A percentile compares a stretch with the other conserved stretches of the same genome.
Evolutionary conservation across 2,329 filamentous ascomycete genomes (phyloP).

Genomic region (Xylaria multiplex): DNA sequence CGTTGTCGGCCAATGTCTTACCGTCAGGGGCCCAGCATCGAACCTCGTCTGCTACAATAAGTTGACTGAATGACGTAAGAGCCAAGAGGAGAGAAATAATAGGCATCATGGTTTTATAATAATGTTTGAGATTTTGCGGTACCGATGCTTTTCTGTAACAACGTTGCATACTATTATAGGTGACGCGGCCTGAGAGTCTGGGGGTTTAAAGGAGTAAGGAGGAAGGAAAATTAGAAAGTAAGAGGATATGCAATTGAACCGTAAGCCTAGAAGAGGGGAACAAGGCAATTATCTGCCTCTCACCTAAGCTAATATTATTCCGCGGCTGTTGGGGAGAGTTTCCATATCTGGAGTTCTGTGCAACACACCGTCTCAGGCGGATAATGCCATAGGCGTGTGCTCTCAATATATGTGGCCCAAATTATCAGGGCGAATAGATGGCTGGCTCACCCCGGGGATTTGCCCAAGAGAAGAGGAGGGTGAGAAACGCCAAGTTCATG

Average conservation of each 20-base stretch:
- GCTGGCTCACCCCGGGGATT: not conserved
- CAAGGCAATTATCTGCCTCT: constrained; percentile 5
- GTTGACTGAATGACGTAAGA: constrained; percentile 5
- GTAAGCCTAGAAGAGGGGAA: not conserved
- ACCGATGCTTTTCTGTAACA: not conserved
- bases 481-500: constrained; percentile 7
- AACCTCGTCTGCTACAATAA: constrained; percentile 27
- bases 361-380: constrained; percentile 7
- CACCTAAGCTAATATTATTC: not conserved
- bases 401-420: not conserved
- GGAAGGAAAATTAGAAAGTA: not conserved
- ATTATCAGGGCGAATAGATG: not conserved
- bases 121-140: not conserved
- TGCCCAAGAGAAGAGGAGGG: constrained; percentile 5
- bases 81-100: constrained; percentile 9
- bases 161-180: not conserved
- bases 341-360: not conserved
- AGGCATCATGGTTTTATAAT: constrained; percentile 19
- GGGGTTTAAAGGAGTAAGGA: not conserved
- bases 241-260: not conserved
- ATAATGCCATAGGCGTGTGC: not conserved
- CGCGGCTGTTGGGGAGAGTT: not conserved
- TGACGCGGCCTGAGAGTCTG: not conserved
- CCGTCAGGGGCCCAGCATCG: constrained; percentile 48
- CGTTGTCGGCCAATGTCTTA: constrained; percentile 41